A percentile compares a stretch with the other conserved stretches of the same genome.
phyloP scores from a whole-genome alignment of 1,139 yeast genomes.

The Arxiozyma heterogenica region DNA sequence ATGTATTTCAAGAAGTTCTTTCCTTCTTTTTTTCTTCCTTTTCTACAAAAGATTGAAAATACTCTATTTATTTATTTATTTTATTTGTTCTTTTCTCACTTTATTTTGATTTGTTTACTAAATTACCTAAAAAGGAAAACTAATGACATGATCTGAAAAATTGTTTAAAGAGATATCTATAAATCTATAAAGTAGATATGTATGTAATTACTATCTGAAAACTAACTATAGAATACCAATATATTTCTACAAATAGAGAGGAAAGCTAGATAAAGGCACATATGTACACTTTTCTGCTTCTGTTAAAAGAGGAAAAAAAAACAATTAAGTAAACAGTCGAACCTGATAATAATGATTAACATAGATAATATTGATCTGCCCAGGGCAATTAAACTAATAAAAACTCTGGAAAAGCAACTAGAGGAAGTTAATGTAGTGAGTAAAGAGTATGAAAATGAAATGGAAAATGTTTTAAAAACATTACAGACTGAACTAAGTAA shows the following conservation, averaged over 20 bases:
- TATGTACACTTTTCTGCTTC: too few relatives aligned
- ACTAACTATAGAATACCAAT: too few relatives aligned
- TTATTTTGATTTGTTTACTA: not conserved
- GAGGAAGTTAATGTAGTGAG: constrained; percentile 14
- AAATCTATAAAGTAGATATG: too few relatives aligned
- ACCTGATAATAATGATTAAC: not conserved
- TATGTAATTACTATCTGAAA: too few relatives aligned
- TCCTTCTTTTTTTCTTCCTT: too few relatives aligned
- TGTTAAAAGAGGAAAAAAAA: not conserved
- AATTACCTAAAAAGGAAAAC: not conserved
- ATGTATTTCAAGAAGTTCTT: not conserved
- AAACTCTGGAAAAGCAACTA: constrained; percentile 14
- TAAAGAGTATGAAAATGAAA: constrained; percentile 17
- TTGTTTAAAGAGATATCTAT: too few relatives aligned
- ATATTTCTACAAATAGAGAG: too few relatives aligned
- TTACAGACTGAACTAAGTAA: constrained; percentile 7
- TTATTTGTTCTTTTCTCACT: not conserved
- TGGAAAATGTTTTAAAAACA: constrained; percentile 12
- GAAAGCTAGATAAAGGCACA: too few relatives aligned
- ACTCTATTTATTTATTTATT: not conserved
- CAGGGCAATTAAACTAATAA: constrained; percentile 11
- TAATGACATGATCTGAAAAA: not conserved
- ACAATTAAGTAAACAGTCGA: not conserved
- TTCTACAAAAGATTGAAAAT: not conserved
- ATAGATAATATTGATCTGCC: constrained; percentile 4